These are phyloP conservation scores for Diaporthe ilicicola DNA, from an alignment of 2,329 filamentous ascomycete species.

Conservation along the genomic window DNA sequence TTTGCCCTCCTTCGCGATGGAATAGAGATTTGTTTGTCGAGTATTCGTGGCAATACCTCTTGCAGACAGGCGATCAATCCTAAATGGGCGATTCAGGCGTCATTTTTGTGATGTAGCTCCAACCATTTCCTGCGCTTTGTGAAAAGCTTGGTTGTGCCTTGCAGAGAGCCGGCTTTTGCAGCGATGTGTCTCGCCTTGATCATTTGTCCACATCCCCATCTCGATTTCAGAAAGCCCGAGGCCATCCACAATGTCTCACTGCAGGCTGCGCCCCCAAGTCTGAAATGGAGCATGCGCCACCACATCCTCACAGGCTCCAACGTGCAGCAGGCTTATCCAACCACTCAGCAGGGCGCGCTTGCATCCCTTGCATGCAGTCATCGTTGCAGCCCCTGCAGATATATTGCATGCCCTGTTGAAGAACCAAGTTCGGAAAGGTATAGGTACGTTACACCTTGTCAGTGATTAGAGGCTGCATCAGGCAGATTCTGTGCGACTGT, in stretches of 20 bases:
- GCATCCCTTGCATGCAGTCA: neutral
- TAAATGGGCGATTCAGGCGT: neutral
- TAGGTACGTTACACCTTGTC: too few relatives aligned
- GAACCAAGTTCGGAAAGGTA: too few relatives aligned
- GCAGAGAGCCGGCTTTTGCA: too few relatives aligned
- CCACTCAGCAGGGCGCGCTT: neutral
- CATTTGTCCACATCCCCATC: neutral
- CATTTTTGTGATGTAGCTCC: neutral
- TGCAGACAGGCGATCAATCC: constrained; percentile 2
- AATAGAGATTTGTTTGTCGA: constrained; percentile 3
- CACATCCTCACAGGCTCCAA: too few relatives aligned
- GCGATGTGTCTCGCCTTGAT: neutral
- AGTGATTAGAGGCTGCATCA: too few relatives aligned
- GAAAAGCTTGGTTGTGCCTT: neutral
- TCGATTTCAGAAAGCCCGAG: neutral
- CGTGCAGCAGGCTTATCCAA: neutral
- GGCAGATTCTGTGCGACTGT: too few relatives aligned
- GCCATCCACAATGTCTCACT: neutral
- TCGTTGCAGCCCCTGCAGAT: neutral
- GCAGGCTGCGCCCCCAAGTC: neutral
- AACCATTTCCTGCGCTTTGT: neutral
- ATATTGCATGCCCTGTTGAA: neutral
- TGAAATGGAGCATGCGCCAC: neutral
- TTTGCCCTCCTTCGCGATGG: neutral
- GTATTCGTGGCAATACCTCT: constrained; percentile 14